Percentiles rank a stretch among this genome's conserved stretches.
phyloP scores from a whole-genome alignment of 257 asterid genomes.

The Solanum habrochaites region DNA sequence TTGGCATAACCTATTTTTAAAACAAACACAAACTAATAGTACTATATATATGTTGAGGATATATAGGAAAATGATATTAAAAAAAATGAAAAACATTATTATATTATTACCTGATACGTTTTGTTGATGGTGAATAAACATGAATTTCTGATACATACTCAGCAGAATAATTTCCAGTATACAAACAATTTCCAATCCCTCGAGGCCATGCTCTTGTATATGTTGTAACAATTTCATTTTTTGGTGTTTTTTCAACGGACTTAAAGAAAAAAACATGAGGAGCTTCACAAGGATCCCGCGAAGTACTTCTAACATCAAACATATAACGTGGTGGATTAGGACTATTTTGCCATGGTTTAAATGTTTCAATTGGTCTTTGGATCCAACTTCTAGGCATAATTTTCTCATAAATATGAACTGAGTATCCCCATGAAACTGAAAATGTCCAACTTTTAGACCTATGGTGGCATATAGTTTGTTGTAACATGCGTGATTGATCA shows the following conservation, averaged over 20 bases:
- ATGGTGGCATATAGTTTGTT: conserved; percentile 28
- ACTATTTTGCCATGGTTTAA: conserved; percentile 19
- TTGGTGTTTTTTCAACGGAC: background rate
- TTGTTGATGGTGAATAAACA: conserved; percentile 19
- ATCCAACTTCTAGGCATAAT: conserved; percentile 24
- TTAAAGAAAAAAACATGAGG: conserved; percentile 49
- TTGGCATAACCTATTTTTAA: background rate
- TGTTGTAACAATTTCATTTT: conserved; percentile 6
- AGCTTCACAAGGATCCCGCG: conserved; percentile 28
- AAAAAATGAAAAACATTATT: background rate
- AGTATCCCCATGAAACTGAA: conserved; percentile 36
- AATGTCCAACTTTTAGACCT: conserved; percentile 24
- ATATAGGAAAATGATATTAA: background rate
- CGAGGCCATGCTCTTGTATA: conserved; percentile 23
- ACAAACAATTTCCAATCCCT: conserved; percentile 17
- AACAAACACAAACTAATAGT: background rate
- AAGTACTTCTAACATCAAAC: conserved; percentile 44
- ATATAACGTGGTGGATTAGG: conserved; percentile 31
- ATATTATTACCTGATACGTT: conserved; percentile 24
- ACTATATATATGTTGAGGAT: background rate
- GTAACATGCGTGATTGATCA: conserved; percentile 29
- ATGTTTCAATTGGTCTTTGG: conserved; percentile 45
- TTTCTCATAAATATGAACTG: conserved; percentile 25
- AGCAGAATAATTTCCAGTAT: conserved; percentile 28
- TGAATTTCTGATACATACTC: conserved; percentile 24